Evolutionary conservation across 805 yeast species (phyloP), one percentile per base, ranked within the genome.

Genomic region (Debaryomyces castellii): DNA sequence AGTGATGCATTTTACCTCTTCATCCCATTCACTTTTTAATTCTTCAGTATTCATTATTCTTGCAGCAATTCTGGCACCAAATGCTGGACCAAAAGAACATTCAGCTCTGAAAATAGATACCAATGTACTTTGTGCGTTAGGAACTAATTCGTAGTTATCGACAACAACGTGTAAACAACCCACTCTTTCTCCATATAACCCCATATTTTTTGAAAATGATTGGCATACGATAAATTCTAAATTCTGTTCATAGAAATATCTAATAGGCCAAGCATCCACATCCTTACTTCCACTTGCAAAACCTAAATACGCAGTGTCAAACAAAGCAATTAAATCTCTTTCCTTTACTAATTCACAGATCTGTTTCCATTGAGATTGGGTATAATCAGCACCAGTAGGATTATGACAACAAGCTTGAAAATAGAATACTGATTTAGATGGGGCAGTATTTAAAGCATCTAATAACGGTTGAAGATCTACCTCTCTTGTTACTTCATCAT

Each of bases 201-300:
- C 76, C 70, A 70, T 56, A 57, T 69, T 70, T 49, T 70, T 70
- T 45, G 74, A 64, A 52, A 67, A 70, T 12, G 73, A 67, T 51
- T 70, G 71, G 46, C 69, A 62, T 16, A 62, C 67, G 16, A 64
- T 41, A 38, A 55, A 83, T 73, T 60, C 88, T 83, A 49, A 21
- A 10, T 57, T 55, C 44, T 53, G 54, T 9, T 52, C 55, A 52
- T 58, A 58, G 27, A 70, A 63, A 50, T 64, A 57, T 50, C 74
- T 54, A n/a, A 71, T 52, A 11, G 69, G 62, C 67, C 68, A 70
- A 1, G 74, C 73, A 51, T 71, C 77, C 50, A 77, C 75, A 50
- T 79, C 85, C 53, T 87, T 76, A 55, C 85, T 81, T 42, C 98
- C 77, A 25, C 64, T 54, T 24, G 71, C 59, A 49, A 70, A 69